Percentiles rank a stretch among this genome's conserved stretches.
Conservation (phyloP, 225 moss, liverwort and hornwort genomes). For the Asterella californica region DNA sequence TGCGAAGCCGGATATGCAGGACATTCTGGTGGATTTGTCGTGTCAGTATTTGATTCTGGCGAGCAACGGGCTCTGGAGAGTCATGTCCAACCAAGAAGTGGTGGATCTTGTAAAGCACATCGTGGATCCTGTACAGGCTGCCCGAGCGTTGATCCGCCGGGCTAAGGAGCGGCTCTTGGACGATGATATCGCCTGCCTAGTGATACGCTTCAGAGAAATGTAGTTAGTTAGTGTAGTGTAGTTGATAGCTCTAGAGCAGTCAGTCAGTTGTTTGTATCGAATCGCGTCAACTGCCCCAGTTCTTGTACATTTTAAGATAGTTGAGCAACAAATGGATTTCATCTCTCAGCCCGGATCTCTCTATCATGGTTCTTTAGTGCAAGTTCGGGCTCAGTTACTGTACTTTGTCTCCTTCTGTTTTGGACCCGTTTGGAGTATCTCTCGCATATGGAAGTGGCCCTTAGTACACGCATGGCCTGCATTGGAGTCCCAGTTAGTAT, state of each 20-base stretch:
- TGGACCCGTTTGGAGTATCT: no score
- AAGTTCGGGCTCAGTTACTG: no score
- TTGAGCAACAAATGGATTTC: no score
- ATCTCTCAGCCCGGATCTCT: no score
- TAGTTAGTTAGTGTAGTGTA: no score
- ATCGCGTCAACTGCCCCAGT: no score
- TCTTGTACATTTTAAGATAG: neutral
- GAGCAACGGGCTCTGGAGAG: constrained; percentile 79
- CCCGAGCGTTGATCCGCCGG: constrained; percentile 51
- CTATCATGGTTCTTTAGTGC: no score
- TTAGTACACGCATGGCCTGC: no score
- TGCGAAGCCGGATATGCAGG: constrained; percentile 69
- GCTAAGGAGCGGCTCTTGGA: constrained; percentile 56
- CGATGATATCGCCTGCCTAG: constrained; percentile 76
- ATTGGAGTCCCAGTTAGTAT: no score
- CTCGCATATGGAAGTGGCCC: no score
- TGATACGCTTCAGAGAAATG: constrained; percentile 60
- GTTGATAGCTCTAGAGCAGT: neutral
- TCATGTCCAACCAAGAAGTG: constrained; percentile 63
- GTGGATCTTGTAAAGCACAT: constrained; percentile 48
- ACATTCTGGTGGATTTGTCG: constrained; percentile 45
- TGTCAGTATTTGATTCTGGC: constrained; percentile 78
- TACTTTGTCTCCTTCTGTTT: no score
- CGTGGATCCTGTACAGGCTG: constrained; percentile 55
- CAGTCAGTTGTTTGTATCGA: no score